These are phyloP conservation scores for Nemania abortiva DNA, from an alignment of 2,329 filamentous ascomycete genomes.

Conservation along the genomic window DNA sequence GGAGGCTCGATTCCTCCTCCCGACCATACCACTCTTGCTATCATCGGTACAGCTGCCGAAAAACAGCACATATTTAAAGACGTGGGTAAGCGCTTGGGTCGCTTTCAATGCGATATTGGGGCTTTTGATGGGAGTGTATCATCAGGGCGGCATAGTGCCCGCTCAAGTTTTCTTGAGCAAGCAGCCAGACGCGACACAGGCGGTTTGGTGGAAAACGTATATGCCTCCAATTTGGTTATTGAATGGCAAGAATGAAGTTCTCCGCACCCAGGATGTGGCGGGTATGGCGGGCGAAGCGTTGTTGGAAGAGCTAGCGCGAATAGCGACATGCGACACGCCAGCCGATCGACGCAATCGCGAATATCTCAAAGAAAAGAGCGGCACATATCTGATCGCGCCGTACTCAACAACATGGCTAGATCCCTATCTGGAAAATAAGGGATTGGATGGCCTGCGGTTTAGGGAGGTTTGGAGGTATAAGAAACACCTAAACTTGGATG, in stretches of 20 bases:
- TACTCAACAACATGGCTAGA: conserved; percentile 78
- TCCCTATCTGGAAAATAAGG: conserved; percentile 70
- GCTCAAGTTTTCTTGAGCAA: conserved; percentile 80
- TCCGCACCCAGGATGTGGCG: conserved; percentile 81
- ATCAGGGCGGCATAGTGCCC: conserved; percentile 83
- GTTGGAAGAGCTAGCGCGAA: conserved; percentile 67
- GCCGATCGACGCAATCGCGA: conserved; percentile 67
- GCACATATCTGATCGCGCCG: conserved; percentile 79
- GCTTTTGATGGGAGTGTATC: conserved; percentile 81
- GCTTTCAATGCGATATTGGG: conserved; percentile 77
- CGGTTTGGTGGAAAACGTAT: conserved; percentile 89
- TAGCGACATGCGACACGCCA: conserved; percentile 73
- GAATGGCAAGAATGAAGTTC: conserved; percentile 78
- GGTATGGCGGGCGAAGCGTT: conserved; percentile 73
- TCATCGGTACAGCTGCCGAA: conserved; percentile 77
- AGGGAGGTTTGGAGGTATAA: conserved; percentile 76
- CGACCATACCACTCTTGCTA: conserved; percentile 80
- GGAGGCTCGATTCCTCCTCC: conserved; percentile 82
- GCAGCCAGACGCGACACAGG: conserved; percentile 75
- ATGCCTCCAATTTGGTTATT: conserved; percentile 84
- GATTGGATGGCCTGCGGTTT: conserved; percentile 70
- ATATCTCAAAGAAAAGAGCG: conserved; percentile 70
- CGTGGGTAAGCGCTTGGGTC: conserved; percentile 74
- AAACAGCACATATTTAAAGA: conserved; percentile 60
- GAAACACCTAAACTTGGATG: conserved; percentile 80